phyloP scores from a whole-genome alignment of 108 stramenopile genomes.

The Thalassiosira profunda region DNA sequence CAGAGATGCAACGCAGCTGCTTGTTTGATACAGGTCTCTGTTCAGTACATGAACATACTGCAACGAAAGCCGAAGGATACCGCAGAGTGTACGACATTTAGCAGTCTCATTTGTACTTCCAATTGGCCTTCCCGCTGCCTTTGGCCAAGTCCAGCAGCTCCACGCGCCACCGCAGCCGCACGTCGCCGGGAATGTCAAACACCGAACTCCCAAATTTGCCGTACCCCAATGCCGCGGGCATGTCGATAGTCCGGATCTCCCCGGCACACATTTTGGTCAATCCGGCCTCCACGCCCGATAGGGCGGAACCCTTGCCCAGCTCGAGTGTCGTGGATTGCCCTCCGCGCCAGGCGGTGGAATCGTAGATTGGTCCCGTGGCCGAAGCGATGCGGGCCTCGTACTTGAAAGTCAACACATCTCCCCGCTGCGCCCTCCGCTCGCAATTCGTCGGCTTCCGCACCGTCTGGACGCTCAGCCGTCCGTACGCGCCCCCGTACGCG shows the following conservation, averaged over 20 bases:
- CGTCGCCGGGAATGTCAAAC: conserved; percentile 39
- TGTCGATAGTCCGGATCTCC: conserved; percentile 31
- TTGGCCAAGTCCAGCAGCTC: conserved; percentile 23
- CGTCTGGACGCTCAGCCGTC: conserved; percentile 13
- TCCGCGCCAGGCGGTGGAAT: conserved; percentile 15
- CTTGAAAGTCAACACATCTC: conserved; percentile 23
- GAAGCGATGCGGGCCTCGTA: conserved; percentile 40
- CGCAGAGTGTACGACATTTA: no score
- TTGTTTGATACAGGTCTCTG: no score
- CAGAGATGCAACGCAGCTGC: no score
- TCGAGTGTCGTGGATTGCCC: conserved; percentile 26
- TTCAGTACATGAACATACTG: no score
- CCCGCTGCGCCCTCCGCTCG: conserved; percentile 7
- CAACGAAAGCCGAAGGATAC: no score
- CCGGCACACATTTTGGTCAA: conserved; percentile 33
- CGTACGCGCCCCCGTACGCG: no score
- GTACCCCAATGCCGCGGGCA: conserved; percentile 32
- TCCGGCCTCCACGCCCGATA: conserved; percentile 41
- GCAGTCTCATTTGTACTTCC: no score
- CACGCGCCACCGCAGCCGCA: conserved; percentile 41
- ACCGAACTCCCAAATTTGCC: conserved; percentile 22
- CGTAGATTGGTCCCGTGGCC: conserved; percentile 34
- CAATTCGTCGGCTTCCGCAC: conserved; percentile 14
- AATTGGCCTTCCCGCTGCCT: no score
- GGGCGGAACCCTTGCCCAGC: conserved; percentile 22